A percentile compares a stretch with the other conserved stretches of the same genome.
phyloP scores from a whole-genome alignment of 768 basidiomycete species.

The Amanita exitialis region DNA sequence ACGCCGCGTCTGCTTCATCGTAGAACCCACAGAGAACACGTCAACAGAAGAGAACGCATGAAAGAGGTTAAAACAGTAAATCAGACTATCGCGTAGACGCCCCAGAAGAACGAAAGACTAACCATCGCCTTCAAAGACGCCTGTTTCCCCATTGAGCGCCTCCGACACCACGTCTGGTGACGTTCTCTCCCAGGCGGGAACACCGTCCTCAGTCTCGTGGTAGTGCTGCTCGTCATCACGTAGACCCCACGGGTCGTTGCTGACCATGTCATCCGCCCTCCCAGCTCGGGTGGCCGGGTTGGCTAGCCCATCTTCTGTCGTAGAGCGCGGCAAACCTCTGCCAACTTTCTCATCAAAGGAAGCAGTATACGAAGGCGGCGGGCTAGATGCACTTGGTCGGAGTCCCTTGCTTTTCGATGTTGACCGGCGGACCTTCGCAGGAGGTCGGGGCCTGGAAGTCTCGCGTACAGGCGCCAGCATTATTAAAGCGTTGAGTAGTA shows the following conservation, averaged over 20 bases:
- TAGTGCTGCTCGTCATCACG: background rate
- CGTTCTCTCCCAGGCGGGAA: conserved; percentile 23
- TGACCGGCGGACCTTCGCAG: conserved; percentile 53
- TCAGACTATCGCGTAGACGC: conserved; percentile 3
- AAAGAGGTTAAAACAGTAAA: conserved; percentile 2
- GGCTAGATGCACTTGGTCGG: conserved; percentile 19
- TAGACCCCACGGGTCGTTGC: conserved; percentile 2
- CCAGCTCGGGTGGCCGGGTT: background rate
- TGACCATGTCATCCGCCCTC: background rate
- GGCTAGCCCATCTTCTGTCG: conserved; percentile 3
- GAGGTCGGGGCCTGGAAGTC: conserved; percentile 62
- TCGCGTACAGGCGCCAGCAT: conserved; percentile 27
- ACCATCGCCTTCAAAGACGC: conserved; percentile 70
- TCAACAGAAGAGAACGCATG: background rate
- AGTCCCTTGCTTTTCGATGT: conserved; percentile 13
- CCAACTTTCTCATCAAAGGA: background rate
- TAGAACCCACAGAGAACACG: conserved; percentile 5
- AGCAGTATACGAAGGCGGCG: conserved; percentile 15
- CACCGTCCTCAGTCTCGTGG: conserved; percentile 11
- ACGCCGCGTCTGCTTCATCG: conserved; percentile 45
- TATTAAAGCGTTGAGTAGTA: conserved; percentile 2
- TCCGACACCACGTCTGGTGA: conserved; percentile 68
- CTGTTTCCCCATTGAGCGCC: conserved; percentile 63
- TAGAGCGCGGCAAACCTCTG: conserved; percentile 5
- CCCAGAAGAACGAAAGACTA: conserved; percentile 15